Base-by-base conservation (phyloP, 257 asterid species). In the Anisodus acutangulus region DNA sequence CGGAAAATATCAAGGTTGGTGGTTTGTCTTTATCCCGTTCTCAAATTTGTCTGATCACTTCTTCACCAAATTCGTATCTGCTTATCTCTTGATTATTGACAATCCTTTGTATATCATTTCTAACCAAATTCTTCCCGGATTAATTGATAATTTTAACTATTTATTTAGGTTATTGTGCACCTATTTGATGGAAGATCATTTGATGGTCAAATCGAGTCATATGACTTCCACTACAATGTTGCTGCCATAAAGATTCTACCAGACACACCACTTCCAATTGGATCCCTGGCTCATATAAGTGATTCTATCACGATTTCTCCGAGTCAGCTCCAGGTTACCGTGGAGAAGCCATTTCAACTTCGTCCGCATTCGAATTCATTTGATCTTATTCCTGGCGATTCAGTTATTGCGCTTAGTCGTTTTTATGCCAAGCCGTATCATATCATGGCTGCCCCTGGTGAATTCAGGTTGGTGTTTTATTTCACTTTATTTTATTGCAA, bases 371-470 rank as follows among this genome's bases (percentile, higher is more conserved):
- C 64, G 12, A 67, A 82, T 11, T 64, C 79, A 82, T 22, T 45
- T 47, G 19, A 43, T 31, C 79, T 82, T 63, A 13, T 60, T 49
- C 80, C 85, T 16, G 85, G 85, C n/a, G 79, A 49, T 67, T 26
- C 15, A 62, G 15, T 82, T 63, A 67, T 82, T 45, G 85, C 85
- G 0, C 31, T 82, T 45, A 79, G 80, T 64, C 80, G 80, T 35
- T 67, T 62, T 53, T 5, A 26, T 13, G 15, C 1, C 15, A 67
- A 66, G 31, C 66, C 85, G 9, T 82, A 43, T 53, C 53, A 64
- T 22, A 71, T 82, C 49, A 82, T 15, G 85, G 49, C 78, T 17
- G 80, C 80, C 51, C 66, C 80, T 2, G 79, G 85, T 82, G 63
- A 82, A 82, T 67, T 63, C 57, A 63, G 80, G 83, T 64, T 4